Percentiles rank a stretch among this genome's conserved stretches.
These are phyloP conservation scores for Kingdonia uniflora DNA, from an alignment of 164 flowering plant species.

Conservation along the genomic window DNA sequence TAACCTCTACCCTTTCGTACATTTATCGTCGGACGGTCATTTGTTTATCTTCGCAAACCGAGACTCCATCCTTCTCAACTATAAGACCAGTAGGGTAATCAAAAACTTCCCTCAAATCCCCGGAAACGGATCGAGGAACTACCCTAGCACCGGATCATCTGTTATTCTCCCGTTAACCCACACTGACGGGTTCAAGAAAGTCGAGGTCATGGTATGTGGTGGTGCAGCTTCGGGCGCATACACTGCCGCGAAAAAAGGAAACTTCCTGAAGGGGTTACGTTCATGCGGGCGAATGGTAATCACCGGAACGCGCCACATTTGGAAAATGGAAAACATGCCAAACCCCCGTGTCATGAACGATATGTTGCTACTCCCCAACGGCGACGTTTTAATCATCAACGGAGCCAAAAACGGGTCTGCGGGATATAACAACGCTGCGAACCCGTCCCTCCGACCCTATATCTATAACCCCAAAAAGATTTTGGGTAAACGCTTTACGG, in stretches of 20 bases:
- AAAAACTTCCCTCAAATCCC: slow-evolving; percentile 55
- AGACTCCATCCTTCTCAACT: slow-evolving; percentile 53
- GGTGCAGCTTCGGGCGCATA: slow-evolving; percentile 44
- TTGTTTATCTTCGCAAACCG: slow-evolving; percentile 64
- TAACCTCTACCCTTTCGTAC: slow-evolving; percentile 64
- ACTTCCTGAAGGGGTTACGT: slow-evolving; percentile 23
- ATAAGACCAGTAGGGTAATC: slow-evolving; percentile 26
- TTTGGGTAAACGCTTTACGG: slow-evolving; percentile 31
- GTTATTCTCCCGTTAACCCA: slow-evolving; percentile 62
- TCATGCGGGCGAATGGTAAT: slow-evolving; percentile 65
- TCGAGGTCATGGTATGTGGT: slow-evolving; percentile 72
- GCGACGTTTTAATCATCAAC: slow-evolving; percentile 48
- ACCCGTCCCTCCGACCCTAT: slow-evolving; percentile 37
- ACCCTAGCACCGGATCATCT: slow-evolving; percentile 65
- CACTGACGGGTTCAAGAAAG: slow-evolving; percentile 24
- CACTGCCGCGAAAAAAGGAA: slow-evolving; percentile 25
- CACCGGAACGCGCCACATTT: slow-evolving; percentile 30
- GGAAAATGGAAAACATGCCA: slow-evolving; percentile 73
- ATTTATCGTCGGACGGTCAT: slow-evolving; percentile 61
- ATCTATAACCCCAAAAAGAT: slow-evolving; percentile 39
- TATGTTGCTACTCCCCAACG: slow-evolving; percentile 61
- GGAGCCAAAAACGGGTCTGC: slow-evolving; percentile 48
- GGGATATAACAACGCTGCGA: slow-evolving; percentile 41
- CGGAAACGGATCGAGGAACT: slow-evolving; percentile 46
- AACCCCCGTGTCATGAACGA: slow-evolving; percentile 42